A percentile compares a stretch with the other conserved stretches of the same genome.
phyloP scores from a whole-genome alignment of 2,329 filamentous ascomycete genomes.

The Aureobasidium sp. region DNA sequence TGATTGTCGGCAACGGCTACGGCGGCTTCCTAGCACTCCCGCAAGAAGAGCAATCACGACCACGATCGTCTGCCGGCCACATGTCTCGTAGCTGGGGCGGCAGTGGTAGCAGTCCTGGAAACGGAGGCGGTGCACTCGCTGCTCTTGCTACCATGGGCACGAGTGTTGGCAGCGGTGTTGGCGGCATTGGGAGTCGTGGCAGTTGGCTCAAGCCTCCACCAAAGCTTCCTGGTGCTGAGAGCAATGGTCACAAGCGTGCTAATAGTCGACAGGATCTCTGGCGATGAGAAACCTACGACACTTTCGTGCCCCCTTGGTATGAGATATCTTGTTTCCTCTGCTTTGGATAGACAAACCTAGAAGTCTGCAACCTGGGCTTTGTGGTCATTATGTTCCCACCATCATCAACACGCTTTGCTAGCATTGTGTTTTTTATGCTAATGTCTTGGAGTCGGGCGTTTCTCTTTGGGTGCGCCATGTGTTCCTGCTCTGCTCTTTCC shows the following conservation, averaged over 20 bases:
- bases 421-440: not conserved
- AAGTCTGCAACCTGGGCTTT: not conserved
- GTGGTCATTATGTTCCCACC: not conserved
- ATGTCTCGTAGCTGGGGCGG: constrained; percentile 1
- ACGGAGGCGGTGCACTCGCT: constrained; percentile 18
- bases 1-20: constrained; percentile 60
- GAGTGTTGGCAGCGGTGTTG: constrained; percentile 9
- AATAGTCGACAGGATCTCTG: constrained; percentile 29
- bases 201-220: constrained; percentile 24
- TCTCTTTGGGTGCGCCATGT: not conserved
- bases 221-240: constrained; percentile 19
- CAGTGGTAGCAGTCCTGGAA: constrained; percentile 6
- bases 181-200: constrained; percentile 11
- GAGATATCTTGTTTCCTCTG: not conserved
- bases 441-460: not conserved
- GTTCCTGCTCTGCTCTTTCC: not conserved
- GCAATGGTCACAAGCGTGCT: constrained; percentile 21
- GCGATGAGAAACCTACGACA: constrained; percentile 17
- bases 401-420: not conserved
- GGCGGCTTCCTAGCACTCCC: constrained; percentile 60
- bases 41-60: constrained; percentile 35
- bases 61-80: constrained; percentile 19
- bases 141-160: constrained; percentile 16
- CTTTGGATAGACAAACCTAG: not conserved
- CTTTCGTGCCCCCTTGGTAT: not conserved